phyloP scores from a whole-genome alignment of 441 rosid genomes.

The Euphorbia celastroides region DNA sequence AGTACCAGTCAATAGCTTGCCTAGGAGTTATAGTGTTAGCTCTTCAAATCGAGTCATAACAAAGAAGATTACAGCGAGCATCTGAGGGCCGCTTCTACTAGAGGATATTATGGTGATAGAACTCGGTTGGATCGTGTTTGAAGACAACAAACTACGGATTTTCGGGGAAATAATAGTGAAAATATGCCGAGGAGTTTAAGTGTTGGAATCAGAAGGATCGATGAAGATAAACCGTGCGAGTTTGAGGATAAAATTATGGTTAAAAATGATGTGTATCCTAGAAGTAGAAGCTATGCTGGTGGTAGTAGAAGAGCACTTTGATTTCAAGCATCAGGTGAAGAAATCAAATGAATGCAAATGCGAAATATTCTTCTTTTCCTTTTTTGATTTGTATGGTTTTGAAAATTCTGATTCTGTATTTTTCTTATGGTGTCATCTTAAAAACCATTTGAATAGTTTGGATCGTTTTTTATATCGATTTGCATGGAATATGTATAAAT shows the following conservation, averaged over 20 bases:
- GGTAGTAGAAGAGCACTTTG: conserved; percentile 15
- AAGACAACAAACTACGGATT: conserved; percentile 12
- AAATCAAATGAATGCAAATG: not conserved
- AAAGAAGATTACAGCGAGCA: conserved; percentile 47
- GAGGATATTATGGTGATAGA: conserved; percentile 20
- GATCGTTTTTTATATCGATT: not conserved
- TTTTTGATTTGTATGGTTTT: not conserved
- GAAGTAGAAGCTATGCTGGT: conserved; percentile 43
- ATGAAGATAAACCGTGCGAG: conserved; percentile 58
- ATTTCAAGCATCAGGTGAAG: not conserved
- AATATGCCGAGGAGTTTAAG: conserved; percentile 41
- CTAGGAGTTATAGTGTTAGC: conserved; percentile 42
- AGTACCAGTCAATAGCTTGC: conserved; percentile 22
- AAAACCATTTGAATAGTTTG: not conserved
- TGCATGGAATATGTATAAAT: no score
- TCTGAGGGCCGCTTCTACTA: conserved; percentile 40
- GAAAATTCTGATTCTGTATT: not conserved
- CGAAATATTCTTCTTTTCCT: not conserved
- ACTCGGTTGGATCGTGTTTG: conserved; percentile 2
- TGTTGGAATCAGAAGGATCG: conserved; percentile 61
- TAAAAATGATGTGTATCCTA: conserved; percentile 18
- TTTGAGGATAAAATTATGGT: conserved; percentile 35
- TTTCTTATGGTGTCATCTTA: not conserved
- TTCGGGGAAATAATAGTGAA: not conserved
- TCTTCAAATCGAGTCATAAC: conserved; percentile 23